phyloP scores from a whole-genome alignment of 2,329 filamentous ascomycete species.

The Colletotrichum caudatum region DNA sequence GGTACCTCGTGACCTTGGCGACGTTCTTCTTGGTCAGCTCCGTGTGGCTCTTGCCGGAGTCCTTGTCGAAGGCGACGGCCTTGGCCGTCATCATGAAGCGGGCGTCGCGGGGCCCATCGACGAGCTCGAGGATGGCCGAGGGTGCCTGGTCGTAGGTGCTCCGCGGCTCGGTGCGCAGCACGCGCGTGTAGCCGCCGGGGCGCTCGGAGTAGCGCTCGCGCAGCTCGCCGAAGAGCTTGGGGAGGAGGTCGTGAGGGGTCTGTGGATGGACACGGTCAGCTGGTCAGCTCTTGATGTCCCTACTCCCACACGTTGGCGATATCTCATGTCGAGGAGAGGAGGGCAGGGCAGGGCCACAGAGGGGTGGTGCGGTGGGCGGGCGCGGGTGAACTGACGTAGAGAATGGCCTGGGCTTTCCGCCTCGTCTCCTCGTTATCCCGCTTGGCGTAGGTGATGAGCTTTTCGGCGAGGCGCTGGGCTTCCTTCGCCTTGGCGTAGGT shows the following conservation, averaged over 20 bases:
- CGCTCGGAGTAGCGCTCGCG: constrained; percentile 81
- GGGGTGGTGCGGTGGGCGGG: background rate
- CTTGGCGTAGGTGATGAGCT: constrained; percentile 94
- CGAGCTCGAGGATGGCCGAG: constrained; percentile 92
- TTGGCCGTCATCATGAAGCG: constrained; percentile 94
- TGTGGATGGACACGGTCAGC: constrained; percentile 49
- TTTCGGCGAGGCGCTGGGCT: constrained; percentile 91
- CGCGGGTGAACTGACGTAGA: constrained; percentile 74
- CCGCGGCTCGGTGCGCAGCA: constrained; percentile 90
- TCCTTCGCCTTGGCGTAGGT: constrained; percentile 98
- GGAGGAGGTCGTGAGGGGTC: constrained; percentile 77
- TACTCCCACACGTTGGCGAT: background rate
- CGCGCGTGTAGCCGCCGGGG: constrained; percentile 93
- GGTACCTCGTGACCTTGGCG: constrained; percentile 83
- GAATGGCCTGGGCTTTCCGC: constrained; percentile 80
- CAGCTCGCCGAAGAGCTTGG: constrained; percentile 89
- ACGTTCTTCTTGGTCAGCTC: constrained; percentile 83
- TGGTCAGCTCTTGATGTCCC: background rate
- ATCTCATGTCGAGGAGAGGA: background rate
- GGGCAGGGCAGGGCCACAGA: too few relatives aligned
- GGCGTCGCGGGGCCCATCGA: constrained; percentile 94
- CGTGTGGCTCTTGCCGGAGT: constrained; percentile 69
- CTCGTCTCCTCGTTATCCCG: constrained; percentile 87
- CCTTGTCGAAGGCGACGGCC: constrained; percentile 75
- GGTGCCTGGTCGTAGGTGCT: constrained; percentile 87